phyloP scores from a whole-genome alignment of 2,329 filamentous ascomycete species.

The Penicillium oxalicum region DNA sequence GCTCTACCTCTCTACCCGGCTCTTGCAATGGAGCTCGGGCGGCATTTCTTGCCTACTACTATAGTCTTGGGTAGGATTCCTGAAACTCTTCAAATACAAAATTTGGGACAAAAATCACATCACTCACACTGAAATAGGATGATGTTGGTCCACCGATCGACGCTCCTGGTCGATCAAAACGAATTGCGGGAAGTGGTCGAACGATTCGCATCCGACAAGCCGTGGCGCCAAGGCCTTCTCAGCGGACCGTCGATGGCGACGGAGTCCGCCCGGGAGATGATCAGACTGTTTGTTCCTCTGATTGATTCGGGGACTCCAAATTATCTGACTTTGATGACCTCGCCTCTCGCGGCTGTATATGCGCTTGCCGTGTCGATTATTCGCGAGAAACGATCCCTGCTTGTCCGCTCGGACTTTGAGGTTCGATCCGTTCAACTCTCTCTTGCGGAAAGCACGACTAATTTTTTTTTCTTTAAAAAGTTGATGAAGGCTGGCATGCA shows the following conservation, averaged over 20 bases:
- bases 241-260: constrained; percentile 2
- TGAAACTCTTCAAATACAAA: not conserved
- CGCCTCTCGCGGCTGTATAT: constrained; percentile 8
- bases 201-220: constrained; percentile 2
- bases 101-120: too few species aligned
- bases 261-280: constrained; percentile 8
- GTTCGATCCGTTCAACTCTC: not conserved
- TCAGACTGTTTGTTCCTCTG: constrained; percentile 7
- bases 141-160: constrained; percentile 3
- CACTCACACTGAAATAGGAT: not conserved
- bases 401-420: constrained; percentile 11
- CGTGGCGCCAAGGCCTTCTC: constrained; percentile 4
- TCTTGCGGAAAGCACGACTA: not conserved
- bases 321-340: constrained; percentile 5
- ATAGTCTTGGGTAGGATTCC: constrained; percentile 1
- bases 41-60: constrained; percentile 4
- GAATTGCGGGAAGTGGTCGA: constrained; percentile 6
- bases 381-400: constrained; percentile 3
- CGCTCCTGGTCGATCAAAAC: constrained; percentile 2
- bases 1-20: not conserved
- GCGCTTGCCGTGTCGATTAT: constrained; percentile 7
- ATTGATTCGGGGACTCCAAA: constrained; percentile 3
- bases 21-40: not conserved
- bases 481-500: constrained; percentile 9
- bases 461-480: not conserved